Evolutionary conservation across 805 yeast species (phyloP), one percentile per base, ranked within the genome.

Genomic region (Saccharomycopsis amapae): DNA sequence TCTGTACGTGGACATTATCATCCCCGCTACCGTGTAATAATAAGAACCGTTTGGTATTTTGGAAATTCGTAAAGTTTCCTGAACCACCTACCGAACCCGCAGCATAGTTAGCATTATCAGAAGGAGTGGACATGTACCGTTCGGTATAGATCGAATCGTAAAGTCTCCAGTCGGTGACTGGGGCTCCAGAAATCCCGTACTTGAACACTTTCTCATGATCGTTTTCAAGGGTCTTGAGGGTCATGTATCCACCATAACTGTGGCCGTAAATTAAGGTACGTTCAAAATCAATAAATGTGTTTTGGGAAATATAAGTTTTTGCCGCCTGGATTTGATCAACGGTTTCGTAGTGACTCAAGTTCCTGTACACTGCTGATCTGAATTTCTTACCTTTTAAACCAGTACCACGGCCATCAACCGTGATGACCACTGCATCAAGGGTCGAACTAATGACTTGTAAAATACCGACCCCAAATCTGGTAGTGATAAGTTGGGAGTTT

Each of bases 321-420:
- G 95, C 98, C 3, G 94, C 95, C 0, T 77, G 66, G 32, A 93
- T 83, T 63, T 90, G 97, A 62, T 93, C 98, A 23, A 67, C 65
- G 1, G 93, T 83, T 62, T 93, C 98, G 58, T 72, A 78, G 53
- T 79, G 68, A 1, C 97, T 97, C 44, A 93, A 69, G 25, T 76
- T 75, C 59, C 85, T 94, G 42, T 95, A 76, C 2, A 93, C 97
- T 30, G 77, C 61, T 23, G 83, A 75, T 60, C 96, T 77, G 67
- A 81, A 93, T 42, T 74, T 60, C 42, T 81, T 75, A 12, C 96
- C 96, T 64, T 79, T 85, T 62, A 71, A 85, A 0, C 97, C 97
- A 1, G 98, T 93, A 25, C 98, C 98, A 55, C 98, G 76, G 0
- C 97, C 97, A 63, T 93, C 98, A 3, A 93, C 95, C 1, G 95